These are phyloP conservation scores for Dendrostoma leiphaemia DNA, from an alignment of 2,329 filamentous ascomycete species.

Conservation along the genomic window DNA sequence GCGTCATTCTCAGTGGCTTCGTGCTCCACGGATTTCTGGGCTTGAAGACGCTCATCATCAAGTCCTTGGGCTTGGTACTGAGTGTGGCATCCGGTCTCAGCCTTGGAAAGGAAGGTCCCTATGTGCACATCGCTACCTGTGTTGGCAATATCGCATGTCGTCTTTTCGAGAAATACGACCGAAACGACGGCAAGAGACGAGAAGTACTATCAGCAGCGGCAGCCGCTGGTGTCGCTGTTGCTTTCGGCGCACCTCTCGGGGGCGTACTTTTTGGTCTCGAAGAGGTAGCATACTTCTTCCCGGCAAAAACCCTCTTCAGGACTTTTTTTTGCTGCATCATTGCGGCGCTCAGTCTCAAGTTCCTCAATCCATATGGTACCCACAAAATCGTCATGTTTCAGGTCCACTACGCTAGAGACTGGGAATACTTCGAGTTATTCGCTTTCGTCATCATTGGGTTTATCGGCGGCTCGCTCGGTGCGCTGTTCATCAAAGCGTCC, in stretches of 20 bases:
- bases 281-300: constrained; percentile 96
- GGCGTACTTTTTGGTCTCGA: constrained; percentile 92
- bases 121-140: constrained; percentile 95
- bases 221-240: constrained; percentile 87
- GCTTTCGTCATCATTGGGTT: constrained; percentile 85
- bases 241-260: constrained; percentile 84
- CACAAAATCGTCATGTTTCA: constrained; percentile 97
- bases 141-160: constrained; percentile 94
- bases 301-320: constrained; percentile 92
- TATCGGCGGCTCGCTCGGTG: constrained; percentile 79
- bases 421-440: constrained; percentile 88
- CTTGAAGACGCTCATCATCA: constrained; percentile 80
- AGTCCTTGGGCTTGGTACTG: constrained; percentile 77
- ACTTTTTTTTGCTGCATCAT: constrained; percentile 98
- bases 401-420: constrained; percentile 85
- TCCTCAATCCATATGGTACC: constrained; percentile 93
- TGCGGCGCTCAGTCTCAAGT: constrained; percentile 87
- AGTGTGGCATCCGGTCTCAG: constrained; percentile 92
- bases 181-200: constrained; percentile 89
- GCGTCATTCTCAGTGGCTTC: constrained; percentile 96
- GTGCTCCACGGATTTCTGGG: constrained; percentile 95
- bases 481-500: constrained; percentile 95
- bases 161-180: constrained; percentile 89
- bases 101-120: constrained; percentile 90
- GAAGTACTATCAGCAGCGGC: constrained; percentile 93